Conservation (phyloP, 139 green algal genomes). For the Pseudopediastrum boryanum region DNA sequence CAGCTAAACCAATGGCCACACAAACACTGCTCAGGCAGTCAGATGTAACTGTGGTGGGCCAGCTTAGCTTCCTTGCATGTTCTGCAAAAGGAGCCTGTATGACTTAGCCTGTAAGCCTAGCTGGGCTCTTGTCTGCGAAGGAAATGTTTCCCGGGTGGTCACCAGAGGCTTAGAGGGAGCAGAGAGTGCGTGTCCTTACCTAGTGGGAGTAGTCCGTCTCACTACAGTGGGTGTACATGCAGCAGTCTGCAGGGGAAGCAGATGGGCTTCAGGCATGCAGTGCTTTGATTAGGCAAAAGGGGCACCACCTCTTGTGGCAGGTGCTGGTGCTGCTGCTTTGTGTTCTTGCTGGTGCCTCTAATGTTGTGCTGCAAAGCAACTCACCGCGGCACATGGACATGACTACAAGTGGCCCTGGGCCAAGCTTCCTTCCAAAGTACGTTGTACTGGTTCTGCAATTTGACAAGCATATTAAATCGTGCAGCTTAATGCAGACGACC, state of each 20-base stretch:
- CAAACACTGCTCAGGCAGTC: not conserved
- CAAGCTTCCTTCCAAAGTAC: no score
- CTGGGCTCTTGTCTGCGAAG: not conserved
- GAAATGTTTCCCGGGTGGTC: not conserved
- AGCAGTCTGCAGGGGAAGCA: not conserved
- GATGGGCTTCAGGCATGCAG: not conserved
- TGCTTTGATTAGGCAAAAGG: no score
- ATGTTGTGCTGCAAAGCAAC: not conserved
- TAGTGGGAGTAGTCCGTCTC: no score
- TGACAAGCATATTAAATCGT: no score
- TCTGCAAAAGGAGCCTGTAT: not conserved
- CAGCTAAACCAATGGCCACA: not conserved
- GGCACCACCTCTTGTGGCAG: not conserved
- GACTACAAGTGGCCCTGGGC: no score
- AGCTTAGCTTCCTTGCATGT: not conserved
- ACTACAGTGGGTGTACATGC: no score
- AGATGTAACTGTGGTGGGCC: not conserved
- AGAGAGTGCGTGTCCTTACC: no score
- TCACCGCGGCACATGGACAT: no score
- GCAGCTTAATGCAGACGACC: no score
- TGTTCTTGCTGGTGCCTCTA: not conserved
- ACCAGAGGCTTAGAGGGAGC: not conserved
- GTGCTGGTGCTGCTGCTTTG: not conserved
- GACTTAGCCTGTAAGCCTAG: slow-evolving; percentile 1
- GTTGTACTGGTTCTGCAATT: no score